Conservation (phyloP, 140 eudicot species). For the Flaveria floridana region DNA sequence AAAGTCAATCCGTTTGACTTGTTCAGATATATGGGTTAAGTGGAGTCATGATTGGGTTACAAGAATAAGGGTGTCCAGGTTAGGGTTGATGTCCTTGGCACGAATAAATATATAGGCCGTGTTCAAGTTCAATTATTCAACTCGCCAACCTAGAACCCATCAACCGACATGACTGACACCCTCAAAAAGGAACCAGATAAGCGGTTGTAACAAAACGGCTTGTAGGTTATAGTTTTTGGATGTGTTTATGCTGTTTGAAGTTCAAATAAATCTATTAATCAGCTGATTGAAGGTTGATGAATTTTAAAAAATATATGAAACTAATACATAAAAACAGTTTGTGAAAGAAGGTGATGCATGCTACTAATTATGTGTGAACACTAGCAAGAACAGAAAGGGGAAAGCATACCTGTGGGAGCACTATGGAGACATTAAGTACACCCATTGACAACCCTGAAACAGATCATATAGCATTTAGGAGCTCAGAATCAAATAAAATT, state of each 20-base stretch:
- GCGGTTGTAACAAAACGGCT: neutral
- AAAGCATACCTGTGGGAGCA: conserved; percentile 75
- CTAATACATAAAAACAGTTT: neutral
- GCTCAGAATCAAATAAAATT: neutral
- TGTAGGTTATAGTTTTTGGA: neutral
- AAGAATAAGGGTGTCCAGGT: neutral
- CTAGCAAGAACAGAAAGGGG: neutral
- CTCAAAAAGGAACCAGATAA: neutral
- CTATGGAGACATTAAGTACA: conserved; percentile 87
- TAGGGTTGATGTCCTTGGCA: neutral
- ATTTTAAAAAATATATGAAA: neutral
- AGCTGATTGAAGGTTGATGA: neutral
- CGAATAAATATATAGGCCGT: neutral
- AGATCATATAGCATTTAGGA: conserved; percentile 24
- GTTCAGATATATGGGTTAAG: neutral
- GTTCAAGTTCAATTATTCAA: neutral
- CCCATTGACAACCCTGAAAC: conserved; percentile 97
- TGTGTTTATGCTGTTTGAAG: neutral
- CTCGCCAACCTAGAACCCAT: neutral
- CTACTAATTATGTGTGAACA: neutral
- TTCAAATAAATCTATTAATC: neutral
- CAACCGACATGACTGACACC: neutral
- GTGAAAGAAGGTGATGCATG: neutral
- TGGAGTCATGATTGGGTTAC: neutral
- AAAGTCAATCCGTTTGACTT: neutral